Percentiles rank a stretch among this genome's conserved stretches.
Evolutionary conservation across 768 basidiomycete genomes (phyloP).

Genomic region (Boletus tylopilopsis): DNA sequence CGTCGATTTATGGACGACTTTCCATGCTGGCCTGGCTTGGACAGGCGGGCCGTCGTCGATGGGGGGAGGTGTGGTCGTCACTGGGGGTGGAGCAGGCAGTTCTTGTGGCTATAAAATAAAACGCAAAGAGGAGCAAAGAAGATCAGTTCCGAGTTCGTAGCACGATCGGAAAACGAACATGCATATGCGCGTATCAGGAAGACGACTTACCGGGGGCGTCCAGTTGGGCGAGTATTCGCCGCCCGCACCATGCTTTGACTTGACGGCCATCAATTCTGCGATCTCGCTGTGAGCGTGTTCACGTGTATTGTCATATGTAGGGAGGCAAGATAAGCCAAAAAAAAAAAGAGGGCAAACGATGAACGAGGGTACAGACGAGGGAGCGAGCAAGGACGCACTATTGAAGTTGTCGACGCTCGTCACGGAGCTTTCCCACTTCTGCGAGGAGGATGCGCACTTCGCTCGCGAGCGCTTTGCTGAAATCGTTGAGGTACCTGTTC

Average conservation of each 20-base stretch:
- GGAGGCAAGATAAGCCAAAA: too few species aligned
- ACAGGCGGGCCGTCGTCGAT: conserved; percentile 42
- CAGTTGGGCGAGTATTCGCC: conserved; percentile 78
- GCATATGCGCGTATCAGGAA: not conserved
- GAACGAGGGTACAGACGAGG: not conserved
- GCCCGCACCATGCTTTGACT: conserved; percentile 77
- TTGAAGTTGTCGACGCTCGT: conserved; percentile 54
- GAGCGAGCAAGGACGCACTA: conserved; percentile 37
- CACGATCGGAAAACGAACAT: too few species aligned
- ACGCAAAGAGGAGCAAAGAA: not conserved
- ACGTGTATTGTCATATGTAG: too few species aligned
- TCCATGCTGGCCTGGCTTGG: conserved; percentile 70
- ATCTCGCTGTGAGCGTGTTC: conserved; percentile 66
- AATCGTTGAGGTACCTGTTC: conserved; percentile 52
- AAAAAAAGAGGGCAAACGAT: not conserved
- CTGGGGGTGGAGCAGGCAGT: conserved; percentile 35
- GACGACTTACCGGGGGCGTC: conserved; percentile 51
- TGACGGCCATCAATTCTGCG: conserved; percentile 77
- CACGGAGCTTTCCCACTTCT: conserved; percentile 58
- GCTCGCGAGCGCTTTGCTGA: conserved; percentile 57
- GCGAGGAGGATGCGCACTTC: conserved; percentile 60
- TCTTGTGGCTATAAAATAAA: conserved; percentile 29
- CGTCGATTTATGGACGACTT: conserved; percentile 62
- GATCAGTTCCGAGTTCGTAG: too few species aligned
- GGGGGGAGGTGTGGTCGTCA: conserved; percentile 42